Conservation (phyloP, 2,329 filamentous ascomycete species). For the Cercospora canescens region DNA sequence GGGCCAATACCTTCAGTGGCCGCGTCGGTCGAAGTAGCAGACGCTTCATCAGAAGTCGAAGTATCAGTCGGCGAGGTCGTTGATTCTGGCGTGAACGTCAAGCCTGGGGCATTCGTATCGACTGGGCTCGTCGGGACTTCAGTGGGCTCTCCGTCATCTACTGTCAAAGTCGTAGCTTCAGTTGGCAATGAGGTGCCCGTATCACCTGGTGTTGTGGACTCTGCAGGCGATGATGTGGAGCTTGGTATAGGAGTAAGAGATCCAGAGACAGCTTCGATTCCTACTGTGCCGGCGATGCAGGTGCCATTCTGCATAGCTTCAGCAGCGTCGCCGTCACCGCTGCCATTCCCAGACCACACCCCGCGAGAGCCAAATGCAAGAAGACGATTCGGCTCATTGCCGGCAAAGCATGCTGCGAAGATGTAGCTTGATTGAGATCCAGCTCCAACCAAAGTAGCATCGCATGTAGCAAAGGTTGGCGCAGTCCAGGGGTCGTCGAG, state of each 20-base stretch:
- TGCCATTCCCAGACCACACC: background rate
- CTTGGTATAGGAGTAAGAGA: background rate
- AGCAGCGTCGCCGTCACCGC: background rate
- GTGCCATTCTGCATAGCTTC: slow-evolving; percentile 4
- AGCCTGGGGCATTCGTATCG: background rate
- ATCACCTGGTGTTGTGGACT: background rate
- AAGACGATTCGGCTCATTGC: background rate
- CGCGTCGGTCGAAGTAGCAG: background rate
- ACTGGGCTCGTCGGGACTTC: background rate
- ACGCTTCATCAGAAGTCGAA: background rate
- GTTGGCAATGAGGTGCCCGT: background rate
- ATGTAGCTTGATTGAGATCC: background rate
- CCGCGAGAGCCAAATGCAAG: slow-evolving; percentile 5
- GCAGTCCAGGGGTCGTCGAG: slow-evolving; percentile 6
- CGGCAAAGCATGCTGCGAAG: slow-evolving; percentile 1
- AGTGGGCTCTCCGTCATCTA: background rate
- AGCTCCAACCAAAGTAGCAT: background rate
- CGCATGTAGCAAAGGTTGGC: slow-evolving; percentile 4
- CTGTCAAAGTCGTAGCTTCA: background rate
- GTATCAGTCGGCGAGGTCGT: background rate
- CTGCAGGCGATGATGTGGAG: background rate
- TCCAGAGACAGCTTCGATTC: slow-evolving; percentile 4
- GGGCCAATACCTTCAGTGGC: background rate
- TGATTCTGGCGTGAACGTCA: background rate
- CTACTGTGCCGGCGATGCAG: background rate